Evolutionary conservation across 306 rosid genomes (phyloP).

Genomic region (Castanea mollissima): DNA sequence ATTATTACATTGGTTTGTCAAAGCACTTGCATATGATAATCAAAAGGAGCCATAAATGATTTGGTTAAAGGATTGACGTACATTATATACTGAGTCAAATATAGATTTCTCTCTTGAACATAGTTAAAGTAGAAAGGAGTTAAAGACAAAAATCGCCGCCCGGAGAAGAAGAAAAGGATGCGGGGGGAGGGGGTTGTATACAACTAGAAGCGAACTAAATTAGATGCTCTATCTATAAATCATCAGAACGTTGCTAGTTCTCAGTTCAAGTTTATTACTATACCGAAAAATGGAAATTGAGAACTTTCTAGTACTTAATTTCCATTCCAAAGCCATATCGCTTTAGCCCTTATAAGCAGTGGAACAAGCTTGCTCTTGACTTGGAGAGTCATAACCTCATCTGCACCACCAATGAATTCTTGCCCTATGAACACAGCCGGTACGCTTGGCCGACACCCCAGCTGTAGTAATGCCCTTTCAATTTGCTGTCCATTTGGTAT

Average conservation of each 20-base stretch:
- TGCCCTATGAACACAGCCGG: slow-evolving; percentile 76
- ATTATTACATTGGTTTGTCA: no score
- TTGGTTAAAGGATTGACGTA: no score
- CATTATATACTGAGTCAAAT: no score
- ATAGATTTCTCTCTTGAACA: no score
- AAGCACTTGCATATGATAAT: no score
- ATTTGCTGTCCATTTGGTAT: slow-evolving; percentile 48
- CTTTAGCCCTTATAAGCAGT: slow-evolving; percentile 53
- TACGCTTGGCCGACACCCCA: slow-evolving; percentile 57
- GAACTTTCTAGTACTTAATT: no score
- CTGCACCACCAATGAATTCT: slow-evolving; percentile 60
- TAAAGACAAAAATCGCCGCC: background rate
- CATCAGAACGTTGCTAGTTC: background rate
- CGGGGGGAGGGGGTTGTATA: no score
- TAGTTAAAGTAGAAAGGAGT: background rate
- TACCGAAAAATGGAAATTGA: background rate
- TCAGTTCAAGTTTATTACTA: background rate
- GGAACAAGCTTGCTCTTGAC: slow-evolving; percentile 52
- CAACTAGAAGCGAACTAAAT: no score
- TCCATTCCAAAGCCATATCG: slow-evolving; percentile 46
- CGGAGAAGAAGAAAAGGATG: no score
- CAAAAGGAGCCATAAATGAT: no score
- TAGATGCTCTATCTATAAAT: background rate
- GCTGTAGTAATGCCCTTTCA: slow-evolving; percentile 44
- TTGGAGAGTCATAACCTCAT: slow-evolving; percentile 54